Percentiles rank a stretch among this genome's conserved stretches.
phyloP scores from a whole-genome alignment of 495 filamentous ascomycete genomes.

The Penicillium cosmopolitanum region DNA sequence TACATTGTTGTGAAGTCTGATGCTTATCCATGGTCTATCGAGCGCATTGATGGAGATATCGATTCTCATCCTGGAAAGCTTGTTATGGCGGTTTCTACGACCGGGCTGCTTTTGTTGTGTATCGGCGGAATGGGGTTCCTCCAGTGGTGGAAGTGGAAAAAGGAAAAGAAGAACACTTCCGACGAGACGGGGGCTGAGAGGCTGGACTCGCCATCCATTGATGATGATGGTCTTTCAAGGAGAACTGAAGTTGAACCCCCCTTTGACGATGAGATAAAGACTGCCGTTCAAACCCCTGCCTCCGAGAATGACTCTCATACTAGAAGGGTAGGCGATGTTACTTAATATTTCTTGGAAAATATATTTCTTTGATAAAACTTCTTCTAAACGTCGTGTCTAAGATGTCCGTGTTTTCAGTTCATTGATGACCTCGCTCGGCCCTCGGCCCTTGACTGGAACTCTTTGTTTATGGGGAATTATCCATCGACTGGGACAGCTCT shows the following conservation, averaged over 20 bases:
- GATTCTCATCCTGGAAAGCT: background rate
- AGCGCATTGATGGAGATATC: slow-evolving; percentile 8
- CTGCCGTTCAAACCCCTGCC: background rate
- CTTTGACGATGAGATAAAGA: background rate
- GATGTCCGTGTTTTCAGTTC: background rate
- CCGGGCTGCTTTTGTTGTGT: background rate
- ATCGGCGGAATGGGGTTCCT: background rate
- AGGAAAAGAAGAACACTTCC: background rate
- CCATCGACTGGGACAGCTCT: too few species aligned
- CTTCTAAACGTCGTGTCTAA: background rate
- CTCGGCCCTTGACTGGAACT: background rate
- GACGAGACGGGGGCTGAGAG: background rate
- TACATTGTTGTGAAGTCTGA: slow-evolving; percentile 11
- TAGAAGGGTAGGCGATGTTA: background rate
- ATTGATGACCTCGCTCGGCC: background rate
- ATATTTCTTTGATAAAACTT: background rate
- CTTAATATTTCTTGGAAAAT: too few species aligned
- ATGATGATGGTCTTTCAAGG: background rate
- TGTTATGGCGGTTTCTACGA: slow-evolving; percentile 4
- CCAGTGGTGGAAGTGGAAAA: background rate
- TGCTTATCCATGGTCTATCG: slow-evolving; percentile 10
- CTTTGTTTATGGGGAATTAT: background rate
- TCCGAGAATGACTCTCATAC: background rate
- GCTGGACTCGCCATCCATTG: background rate
- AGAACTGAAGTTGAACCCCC: background rate